phyloP scores from a whole-genome alignment of 768 basidiomycete genomes.

The Lenzites betulinus region DNA sequence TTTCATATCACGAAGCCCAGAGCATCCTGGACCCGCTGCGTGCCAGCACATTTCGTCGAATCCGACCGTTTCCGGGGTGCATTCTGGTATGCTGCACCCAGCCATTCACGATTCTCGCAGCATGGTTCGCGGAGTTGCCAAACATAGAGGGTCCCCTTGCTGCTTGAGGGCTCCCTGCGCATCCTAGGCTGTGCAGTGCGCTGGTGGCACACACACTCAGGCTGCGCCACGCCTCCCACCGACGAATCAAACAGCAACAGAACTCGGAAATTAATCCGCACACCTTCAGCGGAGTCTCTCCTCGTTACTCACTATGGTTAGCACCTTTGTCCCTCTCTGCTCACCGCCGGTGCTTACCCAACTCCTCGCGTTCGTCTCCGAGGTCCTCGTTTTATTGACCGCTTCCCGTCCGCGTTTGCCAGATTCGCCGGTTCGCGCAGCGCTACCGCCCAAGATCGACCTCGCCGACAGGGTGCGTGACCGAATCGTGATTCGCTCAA shows the following conservation, averaged over 20 bases:
- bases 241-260: not conserved
- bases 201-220: not conserved
- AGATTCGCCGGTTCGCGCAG: conserved; percentile 14
- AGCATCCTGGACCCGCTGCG: conserved; percentile 12
- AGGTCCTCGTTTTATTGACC: conserved; percentile 11
- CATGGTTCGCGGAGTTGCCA: not conserved
- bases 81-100: not conserved
- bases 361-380: conserved; percentile 7
- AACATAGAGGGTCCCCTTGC: not conserved
- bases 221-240: not conserved
- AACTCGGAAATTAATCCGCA: conserved; percentile 19
- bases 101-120: not conserved
- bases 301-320: conserved; percentile 4
- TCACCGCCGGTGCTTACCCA: not conserved
- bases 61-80: conserved; percentile 4
- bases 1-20: conserved; percentile 19
- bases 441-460: conserved; percentile 15
- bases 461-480: conserved; percentile 11
- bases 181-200: no score
- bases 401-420: conserved; percentile 13
- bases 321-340: not conserved
- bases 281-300: not conserved
- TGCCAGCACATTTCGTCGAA: not conserved
- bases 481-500: conserved; percentile 12
- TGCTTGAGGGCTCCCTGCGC: not conserved